Base-by-base conservation (phyloP, 495 filamentous ascomycete genomes). In the Aspergillus wentii region DNA sequence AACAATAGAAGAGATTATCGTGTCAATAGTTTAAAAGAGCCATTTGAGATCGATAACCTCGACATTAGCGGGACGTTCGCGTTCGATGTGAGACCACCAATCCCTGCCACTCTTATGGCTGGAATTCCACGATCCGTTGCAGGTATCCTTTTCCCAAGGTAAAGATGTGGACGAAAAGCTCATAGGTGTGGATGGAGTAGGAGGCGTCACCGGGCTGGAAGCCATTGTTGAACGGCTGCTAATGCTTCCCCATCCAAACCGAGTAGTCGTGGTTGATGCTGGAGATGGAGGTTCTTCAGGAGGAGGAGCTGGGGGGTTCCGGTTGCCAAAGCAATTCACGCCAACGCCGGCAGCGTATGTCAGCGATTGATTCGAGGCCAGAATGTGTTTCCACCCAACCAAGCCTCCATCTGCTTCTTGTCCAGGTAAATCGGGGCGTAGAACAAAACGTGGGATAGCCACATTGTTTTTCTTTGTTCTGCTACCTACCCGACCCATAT, bases 11-110 rank as follows among this genome's bases (percentile, higher is more conserved):
- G n/a, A n/a, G n/a, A n/a, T n/a, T n/a, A n/a, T n/a, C n/a, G n/a
- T 19, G 22, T 11, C 22, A 11, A 6, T 25, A 25, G 2, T 17
- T 62, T 50, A 69, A 29, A 72, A 69, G 20, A 72, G 62, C 34
- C 56, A 58, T 34, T 58, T 57, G 10, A 59, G 31, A 20, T 63
- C 52, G 39, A 70, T 59, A 32, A 65, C 46, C 21, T 69, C 61
- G n/a, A 56, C 35, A 20, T 60, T 62, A 25, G 52, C 49, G 6
- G 62, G 68, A 13, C 68, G 65, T 35, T 72, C 68, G 17, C 68
- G 63, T 44, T 72, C 68, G 49, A 69, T 62, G 39, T 72, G 68
- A 41, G 62, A 69, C 68, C 66, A 72, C 68, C 68, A 72, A n/a
- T 69, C 66, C 11, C 62, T 59, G 17, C 66, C 66, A 25, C 33